Percentiles rank a stretch among this genome's conserved stretches.
Evolutionary conservation across 805 yeast genomes (phyloP).

Genomic region (Yarrowia yakushimensis): DNA sequence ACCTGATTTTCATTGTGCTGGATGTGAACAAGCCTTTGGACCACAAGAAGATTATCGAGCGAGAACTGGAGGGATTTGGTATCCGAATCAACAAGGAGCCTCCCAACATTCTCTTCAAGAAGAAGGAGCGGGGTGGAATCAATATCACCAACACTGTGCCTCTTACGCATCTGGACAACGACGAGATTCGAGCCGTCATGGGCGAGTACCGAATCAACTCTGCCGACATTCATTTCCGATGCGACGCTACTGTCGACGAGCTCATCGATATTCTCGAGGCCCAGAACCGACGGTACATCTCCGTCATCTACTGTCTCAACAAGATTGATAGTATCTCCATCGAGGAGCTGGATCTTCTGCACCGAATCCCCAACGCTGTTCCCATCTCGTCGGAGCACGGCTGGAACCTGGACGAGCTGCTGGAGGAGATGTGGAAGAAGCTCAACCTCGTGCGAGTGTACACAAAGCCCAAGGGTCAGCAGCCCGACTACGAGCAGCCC

Average conservation of each 20-base stretch:
- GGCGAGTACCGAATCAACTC: conserved; percentile 90
- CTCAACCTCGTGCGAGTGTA: conserved; percentile 89
- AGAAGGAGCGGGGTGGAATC: conserved; percentile 94
- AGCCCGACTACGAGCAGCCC: conserved; percentile 94
- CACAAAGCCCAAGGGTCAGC: conserved; percentile 92
- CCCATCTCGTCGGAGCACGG: conserved; percentile 95
- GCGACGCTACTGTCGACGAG: conserved; percentile 98
- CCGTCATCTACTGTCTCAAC: conserved; percentile 91
- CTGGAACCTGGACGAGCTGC: conserved; percentile 94
- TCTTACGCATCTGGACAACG: conserved; percentile 83
- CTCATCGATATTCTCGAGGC: conserved; percentile 91
- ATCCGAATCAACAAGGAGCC: conserved; percentile 87
- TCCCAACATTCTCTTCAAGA: conserved; percentile 87
- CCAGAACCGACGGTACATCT: conserved; percentile 86
- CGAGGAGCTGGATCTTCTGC: conserved; percentile 85
- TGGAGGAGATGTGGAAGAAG: conserved; percentile 94
- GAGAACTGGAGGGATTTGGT: conserved; percentile 96
- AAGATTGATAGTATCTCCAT: conserved; percentile 93
- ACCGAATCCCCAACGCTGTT: conserved; percentile 93
- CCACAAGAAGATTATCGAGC: conserved; percentile 90
- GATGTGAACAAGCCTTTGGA: conserved; percentile 96
- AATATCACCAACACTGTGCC: conserved; percentile 92
- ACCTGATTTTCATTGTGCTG: conserved; percentile 83
- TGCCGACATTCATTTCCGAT: conserved; percentile 93
- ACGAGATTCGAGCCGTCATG: conserved; percentile 95